Evolutionary conservation across 208 protist genomes (phyloP), one percentile per base, ranked within the genome.

Genomic region (Crithidia fasciculata): DNA sequence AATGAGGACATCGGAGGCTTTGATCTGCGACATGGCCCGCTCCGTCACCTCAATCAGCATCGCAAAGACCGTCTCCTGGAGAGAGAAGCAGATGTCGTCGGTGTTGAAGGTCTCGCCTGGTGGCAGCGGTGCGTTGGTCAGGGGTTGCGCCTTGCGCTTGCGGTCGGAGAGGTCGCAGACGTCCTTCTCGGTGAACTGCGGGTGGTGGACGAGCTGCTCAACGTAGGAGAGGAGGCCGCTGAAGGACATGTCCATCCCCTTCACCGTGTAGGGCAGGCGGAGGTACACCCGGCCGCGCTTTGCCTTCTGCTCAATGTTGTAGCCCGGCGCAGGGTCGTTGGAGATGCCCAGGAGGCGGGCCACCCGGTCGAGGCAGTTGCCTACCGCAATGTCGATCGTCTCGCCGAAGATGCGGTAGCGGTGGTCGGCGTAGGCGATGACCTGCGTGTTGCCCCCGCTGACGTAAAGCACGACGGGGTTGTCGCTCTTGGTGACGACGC

Each of bases 401-500:
- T 99, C 99, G 2, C 99, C 99, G 94, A 99, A 99, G 53, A 99
- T 99, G 43, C 98, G 87, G 84, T 99, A 99, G 39, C 93, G 86
- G 55, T 95, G 79, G 40, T 97, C 74, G 54, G 91, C 86, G 80
- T 98, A 99, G 8, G 96, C 96, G 80, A 99, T 99, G 8, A 99
- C 98, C 81, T 99, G 99, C 15, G 99, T 99, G 80, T 99, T 99
- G 43, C 99, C 99, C 36, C 99, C 99, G 73, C 92, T 98, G 8
- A 99, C 99, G 86, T 99, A 99, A 4, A 99, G 87, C 45, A 99
- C 97, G 2, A 99, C 91, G 9, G 99, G 99, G 78, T 99, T 96
- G 18, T 86, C 72, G 5, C 98, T 89, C n/a, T 85, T 74, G 7
- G 98, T 99, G 10, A 99, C 96, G 7, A 99, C 77, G 45, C 98